Evolutionary conservation across 345 rosid genomes (phyloP), one percentile per base, ranked within the genome.

Genomic region (Microthlaspi erraticum): DNA sequence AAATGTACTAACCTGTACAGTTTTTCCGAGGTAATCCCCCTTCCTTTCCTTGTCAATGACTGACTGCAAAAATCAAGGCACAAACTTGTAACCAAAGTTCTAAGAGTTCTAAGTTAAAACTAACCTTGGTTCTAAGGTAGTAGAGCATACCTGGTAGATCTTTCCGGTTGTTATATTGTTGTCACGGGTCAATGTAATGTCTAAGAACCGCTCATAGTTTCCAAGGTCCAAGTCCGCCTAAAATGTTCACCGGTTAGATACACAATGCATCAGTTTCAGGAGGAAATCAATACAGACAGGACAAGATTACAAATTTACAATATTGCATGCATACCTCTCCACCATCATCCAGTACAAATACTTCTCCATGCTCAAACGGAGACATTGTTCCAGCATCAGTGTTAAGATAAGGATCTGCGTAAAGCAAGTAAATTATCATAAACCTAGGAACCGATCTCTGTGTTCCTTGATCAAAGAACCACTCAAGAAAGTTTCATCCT

Each of bases 1-100:
- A 32, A 51, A 52, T 26, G 17, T 46, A 33, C 31, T 12, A 53
- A 90, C 98, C 99, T 94, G 99, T 45, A 94, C 97, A 68, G 97
- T 94, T 76, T 82, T 89, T 80, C 99, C 99, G n/a, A 94, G 91
- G 80, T 91, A 94, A 79, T 89, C 95, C 36, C 99, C 99, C 55
- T 52, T 89, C 78, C 99, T 91, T 79, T 93, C 99, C 69, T 82
- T 93, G 68, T 89, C 81, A 58, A 93, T 84, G 17, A 93, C 99
- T 11, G 83, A 74, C 99, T 93, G 86, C 64, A 59, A 71, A 42
- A 49, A 29, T 6, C 66, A 75, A 12, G 29, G 26, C 23, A 71
- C 29, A 42, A 14, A 20, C 8, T 32, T 14, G 13, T 19, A 11
- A 48, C 1, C 71, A 14, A 2, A 17, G 23, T 39, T 55, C n/a